Evolutionary conservation across 176 grass and related monocot species (phyloP).

Genomic region (Cenchrus fungigraminus): DNA sequence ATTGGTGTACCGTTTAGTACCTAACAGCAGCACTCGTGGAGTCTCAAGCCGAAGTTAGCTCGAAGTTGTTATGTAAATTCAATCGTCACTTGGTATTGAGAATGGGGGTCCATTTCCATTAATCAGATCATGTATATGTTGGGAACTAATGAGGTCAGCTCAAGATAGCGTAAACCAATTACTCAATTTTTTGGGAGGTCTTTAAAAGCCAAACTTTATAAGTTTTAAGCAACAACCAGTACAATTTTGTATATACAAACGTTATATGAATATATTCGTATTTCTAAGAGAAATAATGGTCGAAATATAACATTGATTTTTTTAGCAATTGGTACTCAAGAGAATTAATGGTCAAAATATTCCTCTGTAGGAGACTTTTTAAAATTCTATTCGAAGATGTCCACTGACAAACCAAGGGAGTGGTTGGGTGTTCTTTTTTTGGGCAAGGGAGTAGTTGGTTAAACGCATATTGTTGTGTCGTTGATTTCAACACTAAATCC

Average conservation of each 20-base stretch:
- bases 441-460: background rate
- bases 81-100: no score
- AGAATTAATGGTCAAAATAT: background rate
- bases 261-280: no score
- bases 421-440: background rate
- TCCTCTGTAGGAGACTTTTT: background rate
- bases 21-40: no score
- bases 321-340: background rate
- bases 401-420: background rate
- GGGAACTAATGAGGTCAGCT: background rate
- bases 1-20: no score
- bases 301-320: background rate
- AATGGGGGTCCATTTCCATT: background rate
- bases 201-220: no score
- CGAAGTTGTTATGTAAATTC: no score
- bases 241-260: no score
- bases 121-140: no score
- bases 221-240: no score
- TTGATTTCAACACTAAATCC: conserved; percentile 20
- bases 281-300: no score
- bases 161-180: background rate
- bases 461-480: background rate
- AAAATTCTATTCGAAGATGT: background rate
- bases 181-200: no score
- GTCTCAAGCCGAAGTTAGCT: no score